phyloP scores from a whole-genome alignment of 768 basidiomycete genomes.

The Mycena venus region DNA sequence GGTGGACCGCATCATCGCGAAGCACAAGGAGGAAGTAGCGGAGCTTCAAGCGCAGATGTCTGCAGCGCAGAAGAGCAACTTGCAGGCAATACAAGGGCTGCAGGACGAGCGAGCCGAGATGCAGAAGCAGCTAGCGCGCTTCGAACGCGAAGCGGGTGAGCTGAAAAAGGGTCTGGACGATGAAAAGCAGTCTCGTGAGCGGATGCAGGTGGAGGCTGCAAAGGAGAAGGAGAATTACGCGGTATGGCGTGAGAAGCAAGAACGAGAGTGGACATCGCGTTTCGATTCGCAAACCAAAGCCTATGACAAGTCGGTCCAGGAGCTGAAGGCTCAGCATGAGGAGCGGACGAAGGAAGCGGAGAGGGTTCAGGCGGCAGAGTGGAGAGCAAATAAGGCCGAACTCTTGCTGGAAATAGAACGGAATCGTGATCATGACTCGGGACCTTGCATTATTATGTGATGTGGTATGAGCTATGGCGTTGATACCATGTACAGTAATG shows the following conservation, averaged over 20 bases:
- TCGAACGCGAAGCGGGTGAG: background rate
- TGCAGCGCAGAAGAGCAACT: background rate
- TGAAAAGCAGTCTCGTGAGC: background rate
- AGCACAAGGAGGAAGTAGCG: background rate
- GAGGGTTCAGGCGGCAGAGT: too few species aligned
- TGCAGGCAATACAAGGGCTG: background rate
- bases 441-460: too few species aligned
- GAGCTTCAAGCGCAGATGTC: background rate
- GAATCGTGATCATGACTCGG: too few species aligned
- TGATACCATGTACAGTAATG: too few species aligned
- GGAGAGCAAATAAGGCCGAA: too few species aligned
- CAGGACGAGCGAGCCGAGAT: background rate
- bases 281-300: background rate
- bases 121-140: background rate
- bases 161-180: slow-evolving; percentile 1
- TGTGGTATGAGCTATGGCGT: too few species aligned
- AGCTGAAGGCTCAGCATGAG: too few species aligned
- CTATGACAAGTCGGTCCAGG: too few species aligned
- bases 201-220: background rate
- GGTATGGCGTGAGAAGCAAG: background rate
- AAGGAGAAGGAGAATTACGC: background rate
- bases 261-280: background rate
- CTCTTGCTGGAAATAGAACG: too few species aligned
- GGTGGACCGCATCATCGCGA: background rate
- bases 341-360: too few species aligned